Evolutionary conservation across 192 early-diverging fungal genomes (phyloP).

Genomic region (Coemansia sp.): DNA sequence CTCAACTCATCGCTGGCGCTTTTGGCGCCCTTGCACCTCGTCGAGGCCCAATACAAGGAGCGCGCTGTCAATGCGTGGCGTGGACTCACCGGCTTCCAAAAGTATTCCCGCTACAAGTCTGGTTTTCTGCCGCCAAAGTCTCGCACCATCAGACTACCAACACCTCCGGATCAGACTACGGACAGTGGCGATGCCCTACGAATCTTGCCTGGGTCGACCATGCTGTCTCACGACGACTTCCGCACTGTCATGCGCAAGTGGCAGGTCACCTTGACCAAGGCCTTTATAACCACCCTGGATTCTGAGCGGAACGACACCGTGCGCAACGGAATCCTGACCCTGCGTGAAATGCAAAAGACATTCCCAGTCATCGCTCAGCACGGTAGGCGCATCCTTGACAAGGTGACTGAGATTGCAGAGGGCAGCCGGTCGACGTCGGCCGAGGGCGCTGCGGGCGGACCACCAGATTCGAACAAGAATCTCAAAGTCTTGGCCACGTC

Average conservation of each 20-base stretch:
- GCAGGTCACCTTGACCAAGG: slow-evolving; percentile 41
- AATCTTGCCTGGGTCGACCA: slow-evolving; percentile 22
- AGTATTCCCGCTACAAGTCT: slow-evolving; percentile 37
- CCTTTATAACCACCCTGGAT: slow-evolving; percentile 26
- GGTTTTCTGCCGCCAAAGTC: slow-evolving; percentile 49
- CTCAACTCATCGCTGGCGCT: slow-evolving; percentile 33
- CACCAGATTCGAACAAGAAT: slow-evolving; percentile 33
- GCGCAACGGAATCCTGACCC: slow-evolving; percentile 46
- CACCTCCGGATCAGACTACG: slow-evolving; percentile 7
- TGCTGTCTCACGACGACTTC: slow-evolving; percentile 47
- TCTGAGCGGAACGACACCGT: slow-evolving; percentile 42
- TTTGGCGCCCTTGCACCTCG: slow-evolving; percentile 33
- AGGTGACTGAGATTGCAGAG: slow-evolving; percentile 30
- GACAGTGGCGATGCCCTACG: slow-evolving; percentile 29
- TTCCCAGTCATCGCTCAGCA: slow-evolving; percentile 42
- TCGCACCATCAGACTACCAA: slow-evolving; percentile 30
- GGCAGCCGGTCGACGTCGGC: background rate
- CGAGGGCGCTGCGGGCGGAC: slow-evolving; percentile 1
- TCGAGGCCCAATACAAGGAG: slow-evolving; percentile 33
- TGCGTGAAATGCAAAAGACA: slow-evolving; percentile 41
- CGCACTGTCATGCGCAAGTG: slow-evolving; percentile 51
- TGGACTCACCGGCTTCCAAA: slow-evolving; percentile 40
- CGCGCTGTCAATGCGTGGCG: slow-evolving; percentile 45
- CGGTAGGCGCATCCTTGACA: slow-evolving; percentile 37
- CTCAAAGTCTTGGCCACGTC: slow-evolving; percentile 49